Base-by-base conservation (phyloP, 345 rosid species). In the Salix brachista region DNA sequence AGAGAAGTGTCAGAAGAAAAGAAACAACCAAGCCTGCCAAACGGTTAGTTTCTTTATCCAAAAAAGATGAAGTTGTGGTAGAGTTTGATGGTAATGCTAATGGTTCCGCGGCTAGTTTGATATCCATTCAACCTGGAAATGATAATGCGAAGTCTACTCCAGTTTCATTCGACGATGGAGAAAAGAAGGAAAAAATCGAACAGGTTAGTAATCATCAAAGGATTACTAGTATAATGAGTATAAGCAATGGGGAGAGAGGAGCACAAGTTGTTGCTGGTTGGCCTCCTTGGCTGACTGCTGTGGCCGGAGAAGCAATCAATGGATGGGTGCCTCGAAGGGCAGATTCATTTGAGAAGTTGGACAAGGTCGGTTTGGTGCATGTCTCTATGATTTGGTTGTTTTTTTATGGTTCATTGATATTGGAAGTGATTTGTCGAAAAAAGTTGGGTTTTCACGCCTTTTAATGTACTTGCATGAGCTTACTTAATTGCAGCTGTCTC, bases 271-370 rank as follows among this genome's bases (percentile, higher is more conserved):
- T 87, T 78, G 93, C 99, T 54, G 99, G 99, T 80, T 96, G 99
- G 99, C 99, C 99, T 67, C 82, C 96, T 75, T 96, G 99, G 99
- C 81, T 96, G 74, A 86, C 90, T 39, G 78, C 89, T 0, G 99
- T 93, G 75, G 99, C 99, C n/a, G 96, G 98, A 13, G 99, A 96
- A 85, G 98, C 98, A 69, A 90, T 96, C 82, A 87, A 87, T 65
- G 99, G 99, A 16, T 96, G 99, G 99, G 86, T 90, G 70, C 98
- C 99, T 12, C 88, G 98, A 19, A 88, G 85, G 67, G 92, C 98
- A 0, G 97, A 96, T 46, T 93, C 99, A 1, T 96, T 96, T 78
- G 96, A 96, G 85, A 96, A 91, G 86, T 70, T 96, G 65, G 99
- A 92, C 71, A 96, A 96, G 98, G 99, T 95, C 44, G 82, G 79